Conservation (phyloP, 345 rosid genomes). For the Gossypium bickii region DNA sequence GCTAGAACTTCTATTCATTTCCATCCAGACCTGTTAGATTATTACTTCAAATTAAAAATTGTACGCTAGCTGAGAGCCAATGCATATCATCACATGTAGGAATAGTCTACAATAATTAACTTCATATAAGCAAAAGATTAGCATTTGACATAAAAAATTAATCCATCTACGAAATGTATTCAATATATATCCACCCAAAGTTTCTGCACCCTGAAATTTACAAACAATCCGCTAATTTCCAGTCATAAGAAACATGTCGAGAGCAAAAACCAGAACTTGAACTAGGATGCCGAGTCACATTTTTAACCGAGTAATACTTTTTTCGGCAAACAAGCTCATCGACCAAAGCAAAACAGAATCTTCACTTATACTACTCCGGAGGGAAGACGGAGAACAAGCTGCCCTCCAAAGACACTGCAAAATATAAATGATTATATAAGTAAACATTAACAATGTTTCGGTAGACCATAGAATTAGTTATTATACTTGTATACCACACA, state of each 20-base stretch:
- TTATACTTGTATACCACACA: neutral
- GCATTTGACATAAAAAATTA: neutral
- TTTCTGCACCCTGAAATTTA: conserved; percentile 29
- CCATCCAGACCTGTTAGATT: neutral
- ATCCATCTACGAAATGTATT: neutral
- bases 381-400: conserved; percentile 94
- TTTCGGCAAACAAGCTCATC: conserved; percentile 12
- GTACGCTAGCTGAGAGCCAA: neutral
- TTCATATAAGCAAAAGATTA: neutral
- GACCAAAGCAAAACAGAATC: conserved; percentile 5
- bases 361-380: conserved; percentile 81
- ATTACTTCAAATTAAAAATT: neutral
- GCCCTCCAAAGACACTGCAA: conserved; percentile 97
- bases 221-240: conserved; percentile 28
- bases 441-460: neutral
- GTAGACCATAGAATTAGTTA: neutral
- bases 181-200: conserved; percentile 28
- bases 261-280: conserved; percentile 15
- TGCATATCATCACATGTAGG: neutral
- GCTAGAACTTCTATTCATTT: neutral
- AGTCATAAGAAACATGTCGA: conserved; percentile 9
- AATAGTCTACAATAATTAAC: neutral
- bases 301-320: neutral
- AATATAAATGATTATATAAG: neutral
- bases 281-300: conserved; percentile 13